Base-by-base conservation (phyloP, 1,284 basidiomycete species). In the Phellinidium pouzarii region DNA sequence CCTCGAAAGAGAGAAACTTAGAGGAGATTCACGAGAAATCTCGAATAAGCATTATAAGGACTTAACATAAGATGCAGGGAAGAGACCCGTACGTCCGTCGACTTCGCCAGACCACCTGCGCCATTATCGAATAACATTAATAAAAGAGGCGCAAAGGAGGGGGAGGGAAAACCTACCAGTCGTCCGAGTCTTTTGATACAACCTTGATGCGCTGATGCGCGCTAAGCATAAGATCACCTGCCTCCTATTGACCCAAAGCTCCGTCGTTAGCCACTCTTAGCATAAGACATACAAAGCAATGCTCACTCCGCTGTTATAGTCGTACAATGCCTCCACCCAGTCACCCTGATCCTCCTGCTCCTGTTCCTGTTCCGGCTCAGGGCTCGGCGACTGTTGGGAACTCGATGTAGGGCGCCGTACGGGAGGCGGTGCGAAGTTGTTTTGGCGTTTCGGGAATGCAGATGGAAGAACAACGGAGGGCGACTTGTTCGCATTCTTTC, bases 301-400 rank as follows among this genome's bases (percentile, higher is more conserved):
- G 14, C 76, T 48, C 58, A 88, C 87, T 59, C 72, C 69, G 52
- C 84, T 82, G 38, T 70, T 68, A 66, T 87, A 90, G 57, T 87
- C 85, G 62, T 90, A 90, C 65, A 88, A 59, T 3, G 74, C 86
- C 60, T 89, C 82, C 9, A 78, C 87, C 86, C 86, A 89, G 57
- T 87, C 84, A 8, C 83, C 86, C 27, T 70, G 63, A 9, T 63
- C 66, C 54, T 71, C 70, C 34, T 72, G 65, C 57, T 72, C 70
- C 9, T 64, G 64, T 50, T 67, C 65, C 9, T 64, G 64, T 50
- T 67, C 65, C 1, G 64, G 64, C 51, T 62, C 60, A 5, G 61
- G 64, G 20, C 29, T 34, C 25, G 53, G 58, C 3, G 50, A 27
- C 14, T 59, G 57, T 34, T 64, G 2, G 64, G 60, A 12, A 56